A percentile compares a stretch with the other conserved stretches of the same genome.
These are phyloP conservation scores for Eucalyptus camaldulensis DNA, from an alignment of 345 rosid genomes.

Conservation along the genomic window DNA sequence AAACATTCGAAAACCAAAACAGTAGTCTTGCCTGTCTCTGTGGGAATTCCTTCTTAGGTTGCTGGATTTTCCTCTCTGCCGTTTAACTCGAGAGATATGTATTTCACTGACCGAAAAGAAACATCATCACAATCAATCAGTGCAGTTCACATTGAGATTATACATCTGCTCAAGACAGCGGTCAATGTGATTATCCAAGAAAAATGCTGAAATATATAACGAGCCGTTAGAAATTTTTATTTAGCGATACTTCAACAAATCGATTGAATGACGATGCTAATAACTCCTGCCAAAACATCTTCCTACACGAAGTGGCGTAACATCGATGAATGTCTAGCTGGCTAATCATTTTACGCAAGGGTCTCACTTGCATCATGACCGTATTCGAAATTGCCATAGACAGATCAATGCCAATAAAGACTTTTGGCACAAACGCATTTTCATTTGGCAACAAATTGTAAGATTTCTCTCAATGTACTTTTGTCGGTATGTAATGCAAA, in stretches of 20 bases:
- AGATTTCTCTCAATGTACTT: not conserved
- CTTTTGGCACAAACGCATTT: not conserved
- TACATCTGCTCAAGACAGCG: not conserved
- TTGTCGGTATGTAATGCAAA: not conserved
- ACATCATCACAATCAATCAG: not conserved
- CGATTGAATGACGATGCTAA: not conserved
- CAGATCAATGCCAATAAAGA: not conserved
- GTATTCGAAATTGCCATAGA: not conserved
- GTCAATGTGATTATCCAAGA: not conserved
- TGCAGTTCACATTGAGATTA: not conserved
- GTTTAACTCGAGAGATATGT: not conserved
- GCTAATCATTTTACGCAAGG: not conserved
- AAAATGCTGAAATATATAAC: not conserved
- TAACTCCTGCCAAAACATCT: not conserved
- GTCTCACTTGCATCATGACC: not conserved
- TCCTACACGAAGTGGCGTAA: not conserved
- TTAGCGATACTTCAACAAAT: not conserved
- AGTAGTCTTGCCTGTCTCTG: not conserved
- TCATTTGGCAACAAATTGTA: not conserved
- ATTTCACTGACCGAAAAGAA: not conserved
- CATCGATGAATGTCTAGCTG: rapidly evolving
- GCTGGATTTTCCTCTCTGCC: not conserved
- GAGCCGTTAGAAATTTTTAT: not conserved
- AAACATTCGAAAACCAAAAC: not conserved
- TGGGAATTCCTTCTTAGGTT: not conserved